phyloP scores from a whole-genome alignment of 1,284 basidiomycete species.

The Apiotrichum siamense region DNA sequence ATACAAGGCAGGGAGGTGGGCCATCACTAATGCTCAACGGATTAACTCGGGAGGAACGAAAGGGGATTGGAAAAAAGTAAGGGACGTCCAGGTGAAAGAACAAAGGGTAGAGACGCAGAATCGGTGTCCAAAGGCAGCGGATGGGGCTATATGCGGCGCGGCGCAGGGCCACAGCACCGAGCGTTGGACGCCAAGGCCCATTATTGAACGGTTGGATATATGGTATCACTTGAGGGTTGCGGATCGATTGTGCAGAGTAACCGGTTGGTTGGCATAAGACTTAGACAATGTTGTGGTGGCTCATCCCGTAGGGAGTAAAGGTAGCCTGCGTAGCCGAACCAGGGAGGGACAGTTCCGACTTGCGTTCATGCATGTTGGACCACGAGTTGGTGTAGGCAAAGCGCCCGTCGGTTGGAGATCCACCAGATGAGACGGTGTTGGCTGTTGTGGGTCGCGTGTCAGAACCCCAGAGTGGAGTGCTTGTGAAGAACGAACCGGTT shows the following conservation, averaged over 20 bases:
- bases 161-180: too few species aligned
- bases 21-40: background rate
- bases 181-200: too few species aligned
- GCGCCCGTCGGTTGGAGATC: constrained; percentile 14
- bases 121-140: too few species aligned
- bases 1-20: background rate
- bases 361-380: constrained; percentile 1
- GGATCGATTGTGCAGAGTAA: too few species aligned
- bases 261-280: too few species aligned
- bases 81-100: too few species aligned
- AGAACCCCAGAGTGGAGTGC: constrained; percentile 9
- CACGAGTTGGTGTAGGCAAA: constrained; percentile 8
- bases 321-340: background rate
- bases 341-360: background rate
- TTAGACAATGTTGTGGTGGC: constrained; percentile 5
- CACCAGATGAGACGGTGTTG: constrained; percentile 14
- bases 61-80: background rate
- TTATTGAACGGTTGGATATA: too few species aligned
- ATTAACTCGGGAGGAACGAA: too few species aligned
- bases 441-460: constrained; percentile 20
- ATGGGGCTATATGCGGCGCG: too few species aligned
- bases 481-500: constrained; percentile 12
- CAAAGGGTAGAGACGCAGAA: too few species aligned
- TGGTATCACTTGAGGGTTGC: too few species aligned
- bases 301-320: constrained; percentile 9